These are phyloP conservation scores for Hippophae gyantsensis DNA, from an alignment of 306 rosid genomes.

Conservation along the genomic window DNA sequence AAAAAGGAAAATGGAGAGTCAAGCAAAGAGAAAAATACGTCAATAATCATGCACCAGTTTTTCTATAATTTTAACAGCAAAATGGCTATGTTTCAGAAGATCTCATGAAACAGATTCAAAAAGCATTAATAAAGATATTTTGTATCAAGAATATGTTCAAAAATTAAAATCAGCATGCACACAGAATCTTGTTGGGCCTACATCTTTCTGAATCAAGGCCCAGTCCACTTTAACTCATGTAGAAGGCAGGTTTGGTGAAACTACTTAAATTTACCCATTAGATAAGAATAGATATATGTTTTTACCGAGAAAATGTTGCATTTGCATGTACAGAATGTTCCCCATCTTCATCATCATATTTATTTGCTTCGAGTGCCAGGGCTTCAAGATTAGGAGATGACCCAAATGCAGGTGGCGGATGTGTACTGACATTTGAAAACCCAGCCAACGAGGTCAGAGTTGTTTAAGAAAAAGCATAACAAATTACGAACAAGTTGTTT, in stretches of 20 bases:
- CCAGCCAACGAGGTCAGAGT: slow-evolving; percentile 19
- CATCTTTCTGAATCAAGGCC: too few relatives aligned
- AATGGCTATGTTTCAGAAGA: too few relatives aligned
- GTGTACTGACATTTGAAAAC: slow-evolving; percentile 42
- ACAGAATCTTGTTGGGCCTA: too few relatives aligned
- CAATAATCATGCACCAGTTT: too few relatives aligned
- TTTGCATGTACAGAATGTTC: slow-evolving; percentile 64
- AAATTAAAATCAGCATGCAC: too few relatives aligned
- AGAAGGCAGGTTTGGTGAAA: not conserved
- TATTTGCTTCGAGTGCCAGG: slow-evolving; percentile 63
- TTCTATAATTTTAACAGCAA: too few relatives aligned
- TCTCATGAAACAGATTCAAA: too few relatives aligned
- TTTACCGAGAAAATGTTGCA: slow-evolving; percentile 46
- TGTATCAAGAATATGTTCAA: too few relatives aligned
- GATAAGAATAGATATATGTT: slow-evolving; percentile 11
- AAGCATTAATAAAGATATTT: too few relatives aligned
- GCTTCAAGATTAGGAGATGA: slow-evolving; percentile 98
- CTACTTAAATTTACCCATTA: slow-evolving; percentile 6
- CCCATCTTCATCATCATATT: slow-evolving; percentile 40
- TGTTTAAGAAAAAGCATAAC: slow-evolving; percentile 8
- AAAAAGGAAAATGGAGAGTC: not conserved
- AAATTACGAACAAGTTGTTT: not conserved
- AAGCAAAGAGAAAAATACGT: not conserved
- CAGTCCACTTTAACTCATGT: not conserved
- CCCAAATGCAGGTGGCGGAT: slow-evolving; percentile 99